Conservation (phyloP, 2,329 filamentous ascomycete species). For the Colletotrichum lupini region DNA sequence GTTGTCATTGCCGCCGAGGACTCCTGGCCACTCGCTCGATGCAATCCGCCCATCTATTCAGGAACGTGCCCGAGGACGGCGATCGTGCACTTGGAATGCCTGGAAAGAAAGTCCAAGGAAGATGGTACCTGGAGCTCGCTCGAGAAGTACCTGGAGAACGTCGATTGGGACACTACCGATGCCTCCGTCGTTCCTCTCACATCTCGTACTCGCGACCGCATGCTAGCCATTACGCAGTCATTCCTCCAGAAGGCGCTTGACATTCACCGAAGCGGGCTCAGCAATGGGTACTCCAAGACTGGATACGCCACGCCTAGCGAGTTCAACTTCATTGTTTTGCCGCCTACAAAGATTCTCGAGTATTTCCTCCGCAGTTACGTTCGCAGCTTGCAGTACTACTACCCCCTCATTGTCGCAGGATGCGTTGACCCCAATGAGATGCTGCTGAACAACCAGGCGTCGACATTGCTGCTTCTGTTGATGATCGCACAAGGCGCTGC, state of each 20-base stretch:
- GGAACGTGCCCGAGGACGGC: conserved; percentile 60
- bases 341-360: conserved; percentile 73
- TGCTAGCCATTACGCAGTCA: conserved; percentile 77
- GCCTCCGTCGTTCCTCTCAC: conserved; percentile 58
- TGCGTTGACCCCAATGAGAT: conserved; percentile 75
- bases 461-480: conserved; percentile 73
- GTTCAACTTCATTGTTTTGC: conserved; percentile 73
- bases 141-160: conserved; percentile 52
- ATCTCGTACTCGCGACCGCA: conserved; percentile 70
- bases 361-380: conserved; percentile 75
- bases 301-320: conserved; percentile 59
- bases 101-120: conserved; percentile 61
- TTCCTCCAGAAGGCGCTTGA: conserved; percentile 78
- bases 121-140: conserved; percentile 59
- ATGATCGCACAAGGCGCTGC: conserved; percentile 80
- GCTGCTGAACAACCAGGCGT: conserved; percentile 73
- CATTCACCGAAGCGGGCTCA: conserved; percentile 68
- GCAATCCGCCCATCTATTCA: conserved; percentile 58
- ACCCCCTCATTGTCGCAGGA: conserved; percentile 69
- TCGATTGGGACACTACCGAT: conserved; percentile 49
- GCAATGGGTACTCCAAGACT: conserved; percentile 50
- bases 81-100: conserved; percentile 61
- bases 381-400: conserved; percentile 74
- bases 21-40: conserved; percentile 63
- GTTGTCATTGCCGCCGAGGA: conserved; percentile 59